phyloP scores from a whole-genome alignment of 768 basidiomycete species.

The Mycena rosella region DNA sequence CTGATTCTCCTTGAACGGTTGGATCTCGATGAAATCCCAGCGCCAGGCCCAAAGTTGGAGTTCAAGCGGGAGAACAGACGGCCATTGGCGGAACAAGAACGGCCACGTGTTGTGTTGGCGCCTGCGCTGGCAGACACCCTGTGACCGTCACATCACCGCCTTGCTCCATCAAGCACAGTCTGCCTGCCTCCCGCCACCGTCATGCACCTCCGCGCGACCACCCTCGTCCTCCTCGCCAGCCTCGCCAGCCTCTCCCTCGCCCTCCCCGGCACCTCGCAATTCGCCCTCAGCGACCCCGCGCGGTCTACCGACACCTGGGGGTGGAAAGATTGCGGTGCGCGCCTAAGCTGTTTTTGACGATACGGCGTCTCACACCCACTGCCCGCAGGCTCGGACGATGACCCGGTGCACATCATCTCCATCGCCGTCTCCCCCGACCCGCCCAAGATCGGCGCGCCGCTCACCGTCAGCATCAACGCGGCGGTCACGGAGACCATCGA shows the following conservation, averaged over 20 bases:
- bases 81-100: too few relatives aligned
- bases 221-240: slow-evolving; percentile 16
- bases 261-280: slow-evolving; percentile 10
- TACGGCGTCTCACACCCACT: neutral
- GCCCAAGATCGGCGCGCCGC: slow-evolving; percentile 72
- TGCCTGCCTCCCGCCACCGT: slow-evolving; percentile 9
- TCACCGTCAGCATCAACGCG: slow-evolving; percentile 74
- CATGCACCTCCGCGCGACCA: slow-evolving; percentile 6
- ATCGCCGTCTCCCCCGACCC: slow-evolving; percentile 74
- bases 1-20: too few relatives aligned
- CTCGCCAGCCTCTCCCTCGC: slow-evolving; percentile 9
- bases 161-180: too few relatives aligned
- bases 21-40: too few relatives aligned
- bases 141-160: slow-evolving; percentile 4
- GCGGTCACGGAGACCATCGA: slow-evolving; percentile 61
- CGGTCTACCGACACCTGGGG: slow-evolving; percentile 56
- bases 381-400: slow-evolving; percentile 48
- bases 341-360: neutral
- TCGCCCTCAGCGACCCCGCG: slow-evolving; percentile 42
- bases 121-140: too few relatives aligned
- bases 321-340: slow-evolving; percentile 70
- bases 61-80: too few relatives aligned
- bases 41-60: too few relatives aligned
- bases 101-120: too few relatives aligned
- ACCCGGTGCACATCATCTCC: slow-evolving; percentile 62